Evolutionary conservation across 2,329 filamentous ascomycete genomes (phyloP), one percentile per base, ranked within the genome.

Genomic region (Diaporthe amygdali): DNA sequence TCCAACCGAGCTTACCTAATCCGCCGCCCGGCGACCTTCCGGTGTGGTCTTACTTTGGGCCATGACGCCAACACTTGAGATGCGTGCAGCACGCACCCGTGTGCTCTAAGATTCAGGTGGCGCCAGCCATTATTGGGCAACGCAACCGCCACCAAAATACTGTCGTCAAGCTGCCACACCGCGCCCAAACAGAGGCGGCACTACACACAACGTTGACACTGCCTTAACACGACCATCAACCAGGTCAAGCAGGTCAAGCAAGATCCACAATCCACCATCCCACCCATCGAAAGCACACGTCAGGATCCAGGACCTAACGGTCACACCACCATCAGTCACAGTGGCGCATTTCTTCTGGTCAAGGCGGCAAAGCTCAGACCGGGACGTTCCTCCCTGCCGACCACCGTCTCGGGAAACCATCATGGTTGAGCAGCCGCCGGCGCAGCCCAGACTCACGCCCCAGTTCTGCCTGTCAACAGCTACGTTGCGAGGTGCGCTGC

Each of bases 381-480:
- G 80, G 79, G 81, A 81, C 78, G 80, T 81, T 49, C 41, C 63
- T 39, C 30, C 59, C 39, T 22, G 17, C 15, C 55, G 17, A n/a
- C 20, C 32, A n/a, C 44, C 17, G 49, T 55, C 46, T 30, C 68
- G 39, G 37, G 46, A 75, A 74, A 77, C 77, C 74, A 85, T 78
- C 75, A 89, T 88, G 87, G 82, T 83, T 54, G 81, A 83, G 72
- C 81, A 83, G 72, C 81, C 83, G 49, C 81, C 83, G n/a, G 70
- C 77, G 14, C 79, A 81, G 70, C 91, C 91, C 66, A 80, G 77
- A 37, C 83, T 95, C 73, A 93, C 89, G 72, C 93, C 92, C 54
- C 92, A 93, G 79, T 94, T 95, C 78, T 96, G 93, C 81, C 95
- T 95, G 80, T 92, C 91, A 15, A 90, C 91, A 67, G 86, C 88